A percentile compares a stretch with the other conserved stretches of the same genome.
Evolutionary conservation across 2,329 filamentous ascomycete species (phyloP).

Genomic region (Verticillium alfalfae): DNA sequence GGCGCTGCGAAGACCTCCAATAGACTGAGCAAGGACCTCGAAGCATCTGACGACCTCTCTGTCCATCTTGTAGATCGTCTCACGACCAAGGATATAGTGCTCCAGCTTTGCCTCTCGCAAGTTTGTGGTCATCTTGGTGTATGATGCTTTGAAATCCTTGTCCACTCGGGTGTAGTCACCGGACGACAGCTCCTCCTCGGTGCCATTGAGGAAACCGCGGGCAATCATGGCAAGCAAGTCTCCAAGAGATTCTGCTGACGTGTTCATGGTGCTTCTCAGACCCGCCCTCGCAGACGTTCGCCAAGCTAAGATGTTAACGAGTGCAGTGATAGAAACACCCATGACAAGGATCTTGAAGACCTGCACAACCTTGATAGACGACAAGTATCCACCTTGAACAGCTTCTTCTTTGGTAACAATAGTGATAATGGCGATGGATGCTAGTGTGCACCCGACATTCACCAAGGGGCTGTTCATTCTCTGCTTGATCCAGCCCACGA

Average conservation of each 20-base stretch:
- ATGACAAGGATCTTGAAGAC: constrained; percentile 80
- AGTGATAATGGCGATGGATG: constrained; percentile 84
- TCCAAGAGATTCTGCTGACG: constrained; percentile 68
- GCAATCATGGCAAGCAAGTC: constrained; percentile 80
- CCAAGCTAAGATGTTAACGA: constrained; percentile 72
- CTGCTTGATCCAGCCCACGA: constrained; percentile 85
- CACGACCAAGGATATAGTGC: constrained; percentile 75
- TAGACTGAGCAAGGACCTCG: constrained; percentile 78
- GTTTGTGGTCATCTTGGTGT: constrained; percentile 67
- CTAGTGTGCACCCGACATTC: constrained; percentile 78
- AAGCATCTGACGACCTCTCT: constrained; percentile 77
- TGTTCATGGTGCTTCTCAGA: constrained; percentile 68
- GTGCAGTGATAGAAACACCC: constrained; percentile 65
- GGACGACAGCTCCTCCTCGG: constrained; percentile 69
- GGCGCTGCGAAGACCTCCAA: constrained; percentile 85
- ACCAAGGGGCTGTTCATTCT: constrained; percentile 72
- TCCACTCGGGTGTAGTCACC: constrained; percentile 58
- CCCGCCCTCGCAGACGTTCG: constrained; percentile 71
- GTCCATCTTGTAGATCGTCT: constrained; percentile 73
- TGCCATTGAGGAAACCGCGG: constrained; percentile 75
- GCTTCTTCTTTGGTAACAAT: constrained; percentile 88
- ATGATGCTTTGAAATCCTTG: constrained; percentile 59
- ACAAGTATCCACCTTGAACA: constrained; percentile 76
- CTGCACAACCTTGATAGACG: constrained; percentile 73
- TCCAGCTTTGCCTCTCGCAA: constrained; percentile 84